Conservation (phyloP, 371 early-diverging fungal species). For the Lichtheimia ramosa region DNA sequence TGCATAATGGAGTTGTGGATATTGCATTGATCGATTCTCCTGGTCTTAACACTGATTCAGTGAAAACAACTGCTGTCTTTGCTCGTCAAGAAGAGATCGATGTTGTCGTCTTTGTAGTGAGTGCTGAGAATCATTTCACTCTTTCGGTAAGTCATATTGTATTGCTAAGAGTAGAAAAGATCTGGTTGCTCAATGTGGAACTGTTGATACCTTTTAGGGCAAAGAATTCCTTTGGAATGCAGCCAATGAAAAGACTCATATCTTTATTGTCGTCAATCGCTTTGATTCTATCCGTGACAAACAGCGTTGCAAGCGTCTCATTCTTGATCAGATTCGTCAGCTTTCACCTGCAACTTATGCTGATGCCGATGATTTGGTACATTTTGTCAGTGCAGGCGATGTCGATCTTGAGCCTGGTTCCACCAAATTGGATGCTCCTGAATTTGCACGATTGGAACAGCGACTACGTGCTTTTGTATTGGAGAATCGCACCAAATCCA, state of each 20-base stretch:
- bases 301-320: constrained; percentile 88
- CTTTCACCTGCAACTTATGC: constrained; percentile 92
- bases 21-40: constrained; percentile 97
- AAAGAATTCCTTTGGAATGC: constrained; percentile 94
- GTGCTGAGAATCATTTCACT: constrained; percentile 98
- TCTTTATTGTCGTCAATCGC: constrained; percentile 96
- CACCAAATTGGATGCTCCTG: constrained; percentile 52
- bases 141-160: constrained; percentile 69
- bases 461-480: constrained; percentile 89
- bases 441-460: constrained; percentile 81
- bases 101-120: constrained; percentile 97
- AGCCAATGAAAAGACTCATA: constrained; percentile 96
- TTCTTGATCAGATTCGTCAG: constrained; percentile 91
- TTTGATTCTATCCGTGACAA: constrained; percentile 95
- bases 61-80: constrained; percentile 95
- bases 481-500: constrained; percentile 92
- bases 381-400: constrained; percentile 90
- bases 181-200: neutral
- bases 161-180: constrained; percentile 3
- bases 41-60: constrained; percentile 96
- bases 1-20: constrained; percentile 93
- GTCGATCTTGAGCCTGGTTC: constrained; percentile 47
- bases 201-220: constrained; percentile 52
- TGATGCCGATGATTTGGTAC: constrained; percentile 90
- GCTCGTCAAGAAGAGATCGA: constrained; percentile 98